These are phyloP conservation scores for Suillus sp. DNA, from an alignment of 768 basidiomycete genomes.

Conservation along the genomic window DNA sequence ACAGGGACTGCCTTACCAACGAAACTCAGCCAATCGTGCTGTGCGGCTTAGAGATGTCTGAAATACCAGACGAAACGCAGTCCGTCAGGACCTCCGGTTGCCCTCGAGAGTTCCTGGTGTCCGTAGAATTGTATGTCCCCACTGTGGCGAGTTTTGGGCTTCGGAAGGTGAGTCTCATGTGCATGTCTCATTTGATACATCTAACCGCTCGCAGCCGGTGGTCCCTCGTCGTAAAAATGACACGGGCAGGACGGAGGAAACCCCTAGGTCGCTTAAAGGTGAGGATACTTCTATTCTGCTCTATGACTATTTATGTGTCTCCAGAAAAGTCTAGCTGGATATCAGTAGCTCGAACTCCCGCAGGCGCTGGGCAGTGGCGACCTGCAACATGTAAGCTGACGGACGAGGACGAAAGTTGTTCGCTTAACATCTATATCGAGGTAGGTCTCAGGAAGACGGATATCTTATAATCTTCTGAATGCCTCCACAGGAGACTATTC, in stretches of 20 bases:
- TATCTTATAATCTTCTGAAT: constrained; percentile 17
- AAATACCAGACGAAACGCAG: constrained; percentile 3
- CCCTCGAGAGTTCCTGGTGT: constrained; percentile 57
- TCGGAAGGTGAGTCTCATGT: constrained; percentile 53
- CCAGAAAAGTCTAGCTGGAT: constrained; percentile 78
- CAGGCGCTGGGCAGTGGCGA: constrained; percentile 67
- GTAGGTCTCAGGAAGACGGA: constrained; percentile 41
- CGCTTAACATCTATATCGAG: constrained; percentile 75
- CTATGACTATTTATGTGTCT: constrained; percentile 9
- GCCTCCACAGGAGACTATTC: constrained; percentile 58
- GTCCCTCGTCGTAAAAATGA: constrained; percentile 56
- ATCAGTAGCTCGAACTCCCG: constrained; percentile 51
- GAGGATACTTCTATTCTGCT: constrained; percentile 10
- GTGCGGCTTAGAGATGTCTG: constrained; percentile 12
- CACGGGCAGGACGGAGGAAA: constrained; percentile 51
- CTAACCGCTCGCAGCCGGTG: constrained; percentile 39
- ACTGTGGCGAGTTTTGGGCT: constrained; percentile 49
- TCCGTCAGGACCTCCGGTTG: constrained; percentile 15
- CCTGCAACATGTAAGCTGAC: constrained; percentile 68
- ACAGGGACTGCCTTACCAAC: not conserved
- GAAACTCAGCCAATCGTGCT: constrained; percentile 5
- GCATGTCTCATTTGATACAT: constrained; percentile 4
- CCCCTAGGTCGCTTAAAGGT: constrained; percentile 63
- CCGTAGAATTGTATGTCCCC: constrained; percentile 64
- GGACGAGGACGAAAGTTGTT: constrained; percentile 67